Evolutionary conservation across 148 eudicot genomes (phyloP), one percentile per base, ranked within the genome.

Genomic region (Polygonum aviculare): DNA sequence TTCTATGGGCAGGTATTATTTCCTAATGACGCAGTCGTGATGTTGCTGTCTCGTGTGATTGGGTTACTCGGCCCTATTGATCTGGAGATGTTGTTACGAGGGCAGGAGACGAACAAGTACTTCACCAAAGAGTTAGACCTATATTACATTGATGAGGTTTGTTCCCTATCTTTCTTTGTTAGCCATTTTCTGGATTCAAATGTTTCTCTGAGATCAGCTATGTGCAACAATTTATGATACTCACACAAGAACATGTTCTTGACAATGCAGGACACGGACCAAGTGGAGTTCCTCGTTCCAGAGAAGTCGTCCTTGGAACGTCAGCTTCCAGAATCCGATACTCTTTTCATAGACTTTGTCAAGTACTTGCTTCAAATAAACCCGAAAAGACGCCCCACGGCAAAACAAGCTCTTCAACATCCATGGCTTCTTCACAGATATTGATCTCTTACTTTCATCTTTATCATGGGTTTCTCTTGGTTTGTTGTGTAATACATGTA

Each of bases 41-140:
- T 86, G 87, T 77, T 93, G 80, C 91, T 95, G 74, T 91, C 90
- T 26, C 91, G 94, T 71, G 84, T 89, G 83, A 89, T 95, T 73
- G 92, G 88, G 60, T 79, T 91, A 71, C 81, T 95, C 77, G 99
- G 99, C 79, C 96, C 97, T 60, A 87, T 95, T 81, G 97, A 93
- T 79, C 78, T 76, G 78, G 94, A 90, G 50, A 89, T 95, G 97
- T 84, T 92, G 54, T 80, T 74, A 76, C 84, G 82, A 74, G 99
- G 99, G 72, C 89, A 87, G 36, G 99, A 92, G 80, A 88, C 97
- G n/a, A 76, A 84, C 80, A 95, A 95, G 77, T 93, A 95, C 79
- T 95, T 95, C 79, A 90, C 99, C 0, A 74, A 88, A 76, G 97
- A 92, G 75, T 84, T 80, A 67, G 96, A 92, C 76, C 90, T 95